A percentile compares a stretch with the other conserved stretches of the same genome.
These are phyloP conservation scores for Globisporangium camurandrum DNA, from an alignment of 352 stramenopile species.

Conservation along the genomic window DNA sequence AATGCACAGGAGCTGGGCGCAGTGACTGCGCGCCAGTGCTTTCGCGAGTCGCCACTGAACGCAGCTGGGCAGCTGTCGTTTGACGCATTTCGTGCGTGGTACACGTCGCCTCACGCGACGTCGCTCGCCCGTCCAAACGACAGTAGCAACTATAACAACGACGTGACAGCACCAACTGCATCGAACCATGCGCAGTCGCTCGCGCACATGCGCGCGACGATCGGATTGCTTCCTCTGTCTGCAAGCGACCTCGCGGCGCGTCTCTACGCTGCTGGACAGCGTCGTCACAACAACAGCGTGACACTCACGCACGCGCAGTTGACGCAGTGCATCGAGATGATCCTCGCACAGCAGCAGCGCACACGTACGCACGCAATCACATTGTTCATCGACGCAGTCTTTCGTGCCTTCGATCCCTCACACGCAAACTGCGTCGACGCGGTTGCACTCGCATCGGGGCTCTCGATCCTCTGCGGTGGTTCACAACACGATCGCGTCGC, in stretches of 20 bases:
- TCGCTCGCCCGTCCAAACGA: not conserved
- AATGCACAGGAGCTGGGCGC: slow-evolving; percentile 53
- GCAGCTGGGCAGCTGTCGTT: slow-evolving; percentile 65
- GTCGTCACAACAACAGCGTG: too few species aligned
- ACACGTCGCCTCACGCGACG: slow-evolving; percentile 52
- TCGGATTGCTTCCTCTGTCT: slow-evolving; percentile 37
- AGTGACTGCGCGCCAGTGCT: slow-evolving; percentile 70
- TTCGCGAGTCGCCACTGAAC: slow-evolving; percentile 58
- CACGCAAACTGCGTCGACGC: slow-evolving; percentile 67
- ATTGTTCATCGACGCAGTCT: slow-evolving; percentile 63
- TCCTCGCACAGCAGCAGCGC: slow-evolving; percentile 54
- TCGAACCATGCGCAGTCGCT: slow-evolving; percentile 14
- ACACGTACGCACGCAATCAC: slow-evolving; percentile 38
- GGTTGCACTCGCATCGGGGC: slow-evolving; percentile 61
- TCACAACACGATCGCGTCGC: slow-evolving; percentile 71
- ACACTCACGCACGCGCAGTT: slow-evolving; percentile 36
- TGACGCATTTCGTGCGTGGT: slow-evolving; percentile 70
- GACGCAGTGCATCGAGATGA: slow-evolving; percentile 55
- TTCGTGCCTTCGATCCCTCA: slow-evolving; percentile 71
- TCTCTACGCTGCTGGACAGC: slow-evolving; percentile 39
- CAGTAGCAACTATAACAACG: not conserved
- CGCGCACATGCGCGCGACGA: slow-evolving; percentile 37
- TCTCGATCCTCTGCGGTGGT: slow-evolving; percentile 70
- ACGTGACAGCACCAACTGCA: not conserved
- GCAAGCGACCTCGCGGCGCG: slow-evolving; percentile 53